Conservation (phyloP, 768 basidiomycete genomes). For the Amanita exitialis region DNA sequence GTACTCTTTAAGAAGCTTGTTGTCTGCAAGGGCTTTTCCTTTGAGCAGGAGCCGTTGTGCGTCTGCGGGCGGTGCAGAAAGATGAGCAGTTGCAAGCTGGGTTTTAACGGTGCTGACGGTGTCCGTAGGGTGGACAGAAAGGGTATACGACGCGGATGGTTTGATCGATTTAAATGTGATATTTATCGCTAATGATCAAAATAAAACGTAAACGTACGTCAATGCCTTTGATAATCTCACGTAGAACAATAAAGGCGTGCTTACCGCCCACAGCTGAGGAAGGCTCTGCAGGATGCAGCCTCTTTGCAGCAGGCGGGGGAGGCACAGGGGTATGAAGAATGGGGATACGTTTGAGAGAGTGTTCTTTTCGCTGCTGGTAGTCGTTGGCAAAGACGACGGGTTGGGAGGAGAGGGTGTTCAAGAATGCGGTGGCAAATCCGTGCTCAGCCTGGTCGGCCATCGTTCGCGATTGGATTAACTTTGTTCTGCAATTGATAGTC, state of each 20-base stretch:
- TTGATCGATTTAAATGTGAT: constrained; percentile 90
- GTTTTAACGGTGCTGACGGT: constrained; percentile 73
- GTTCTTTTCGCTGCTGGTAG: constrained; percentile 62
- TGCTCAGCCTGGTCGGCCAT: constrained; percentile 50
- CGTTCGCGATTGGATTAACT: background rate
- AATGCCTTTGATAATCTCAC: background rate
- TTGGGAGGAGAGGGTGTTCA: constrained; percentile 54
- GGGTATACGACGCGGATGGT: constrained; percentile 65
- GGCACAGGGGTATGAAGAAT: constrained; percentile 27
- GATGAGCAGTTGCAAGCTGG: constrained; percentile 50
- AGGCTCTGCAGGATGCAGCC: background rate
- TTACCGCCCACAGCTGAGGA: background rate
- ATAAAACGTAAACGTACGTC: background rate
- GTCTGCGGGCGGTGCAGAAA: constrained; percentile 67
- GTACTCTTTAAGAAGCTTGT: constrained; percentile 88
- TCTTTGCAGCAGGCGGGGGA: constrained; percentile 5
- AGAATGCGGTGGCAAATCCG: constrained; percentile 57
- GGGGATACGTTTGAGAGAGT: constrained; percentile 60
- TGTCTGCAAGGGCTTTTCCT: constrained; percentile 88
- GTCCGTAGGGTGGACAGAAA: constrained; percentile 73
- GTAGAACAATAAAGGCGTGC: background rate
- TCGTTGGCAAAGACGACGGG: constrained; percentile 63
- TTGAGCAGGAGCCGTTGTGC: constrained; percentile 83
- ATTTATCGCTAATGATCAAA: constrained; percentile 25
- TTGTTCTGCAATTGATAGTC: background rate